Evolutionary conservation across 148 eudicot genomes (phyloP).

Genomic region (Persicaria maculosa): DNA sequence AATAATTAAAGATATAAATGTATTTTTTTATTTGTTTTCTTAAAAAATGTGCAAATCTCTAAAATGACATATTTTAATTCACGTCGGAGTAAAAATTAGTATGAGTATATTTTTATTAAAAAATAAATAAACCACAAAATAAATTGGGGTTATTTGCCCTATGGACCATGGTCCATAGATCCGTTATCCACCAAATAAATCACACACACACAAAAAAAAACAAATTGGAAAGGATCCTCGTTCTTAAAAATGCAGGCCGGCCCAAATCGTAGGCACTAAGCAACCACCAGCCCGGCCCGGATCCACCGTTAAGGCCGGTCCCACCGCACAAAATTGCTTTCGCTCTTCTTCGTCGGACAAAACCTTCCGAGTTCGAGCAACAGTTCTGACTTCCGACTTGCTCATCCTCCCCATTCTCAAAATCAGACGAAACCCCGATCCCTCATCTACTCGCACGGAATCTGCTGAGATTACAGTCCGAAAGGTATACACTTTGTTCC

Average conservation of each 20-base stretch:
- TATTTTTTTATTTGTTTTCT: no score
- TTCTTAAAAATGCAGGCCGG: not conserved
- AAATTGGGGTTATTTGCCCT: no score
- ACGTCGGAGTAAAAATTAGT: no score
- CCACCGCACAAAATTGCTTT: not conserved
- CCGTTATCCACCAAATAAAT: no score
- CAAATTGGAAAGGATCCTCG: not conserved
- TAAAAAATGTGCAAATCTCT: no score
- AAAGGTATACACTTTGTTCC: not conserved
- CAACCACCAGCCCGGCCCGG: not conserved
- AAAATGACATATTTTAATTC: no score
- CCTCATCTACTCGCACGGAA: not conserved
- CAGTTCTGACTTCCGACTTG: constrained; percentile 10
- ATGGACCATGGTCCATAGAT: no score
- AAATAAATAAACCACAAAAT: no score
- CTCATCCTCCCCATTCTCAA: constrained; percentile 1
- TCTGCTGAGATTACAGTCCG: not conserved
- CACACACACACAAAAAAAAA: no score
- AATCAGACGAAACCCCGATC: not conserved
- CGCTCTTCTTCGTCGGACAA: not conserved
- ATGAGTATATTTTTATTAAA: no score
- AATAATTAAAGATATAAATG: no score
- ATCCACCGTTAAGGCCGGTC: not conserved
- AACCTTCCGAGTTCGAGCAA: not conserved
- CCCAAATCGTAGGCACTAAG: not conserved